Base-by-base conservation (phyloP, 2,329 filamentous ascomycete genomes). In the Beauveria rudraprayagi region DNA sequence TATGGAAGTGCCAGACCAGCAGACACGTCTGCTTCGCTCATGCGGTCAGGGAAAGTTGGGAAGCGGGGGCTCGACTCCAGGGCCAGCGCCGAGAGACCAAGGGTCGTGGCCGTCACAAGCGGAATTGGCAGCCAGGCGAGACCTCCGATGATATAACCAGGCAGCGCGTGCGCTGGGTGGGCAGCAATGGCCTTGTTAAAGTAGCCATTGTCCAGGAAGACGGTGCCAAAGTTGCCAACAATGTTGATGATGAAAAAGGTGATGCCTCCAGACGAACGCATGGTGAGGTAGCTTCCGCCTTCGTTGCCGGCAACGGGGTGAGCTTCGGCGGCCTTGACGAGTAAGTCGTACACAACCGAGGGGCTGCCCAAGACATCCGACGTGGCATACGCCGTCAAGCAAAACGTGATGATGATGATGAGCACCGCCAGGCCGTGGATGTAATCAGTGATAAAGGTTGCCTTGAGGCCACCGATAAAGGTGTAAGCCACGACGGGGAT, bases 121-220 rank as follows among this genome's bases (percentile, higher is more conserved):
- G 92, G 92, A 57, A 97, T 95, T 1, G 92, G 92, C 67, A 96
- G 96, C 92, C 92, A 96, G 55, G 84, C 87, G 1, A 96, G 80
- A 24, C 92, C 92, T 5, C 92, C 92, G 64, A 93, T 83, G 60
- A 96, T 87, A 70, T 96, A 96, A 19, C 92, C 92, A 0, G 92
- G 92, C 2, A 97, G 83, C 0, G 92, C 92, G 63, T 93, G 86
- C 0, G 93, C 88, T 1, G 91, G 91, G 24, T 86, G 88, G 0
- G 92, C 91, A 7, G 92, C 91, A 68, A 96, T 96, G 17, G 91
- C 92, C 74, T 96, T 96, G 80, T 96, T 94, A 76, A 92, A 96
- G 77, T 95, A 96, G 17, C 89, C 87, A 65, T 92, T 92, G 70
- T 95, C 91, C 50, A 91, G 80, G 77, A 95, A 95, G 4, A 95